Base-by-base conservation (phyloP, 2,329 filamentous ascomycete genomes). In the Aspergillus spinulosporus region DNA sequence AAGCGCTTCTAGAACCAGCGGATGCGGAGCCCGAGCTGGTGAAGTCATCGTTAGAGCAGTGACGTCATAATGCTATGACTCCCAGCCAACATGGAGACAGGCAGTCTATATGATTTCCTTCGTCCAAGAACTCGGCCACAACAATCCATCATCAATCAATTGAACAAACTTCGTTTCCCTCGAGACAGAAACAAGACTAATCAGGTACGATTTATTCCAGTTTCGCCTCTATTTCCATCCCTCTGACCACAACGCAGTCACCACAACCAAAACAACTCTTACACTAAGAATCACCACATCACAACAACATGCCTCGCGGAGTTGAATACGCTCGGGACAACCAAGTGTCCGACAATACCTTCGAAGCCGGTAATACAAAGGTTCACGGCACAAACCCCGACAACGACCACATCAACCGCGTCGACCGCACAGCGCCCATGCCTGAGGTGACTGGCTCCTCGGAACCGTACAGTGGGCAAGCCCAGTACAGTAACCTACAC, bases 321-420 rank as follows among this genome's bases (percentile, higher is more conserved):
- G 71, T 72, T 45, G 69, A 75, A 26, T 76, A 65, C 65, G 72
- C 73, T 61, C 66, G 74, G 62, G 67, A 71, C 50, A 66, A 66
- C 50, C 73, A 73, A 52, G 69, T 45, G 42, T 52, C 67, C 62
- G 72, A 76, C 63, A 76, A 76, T 65, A 58, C 74, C 45, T 69
- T 76, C 37, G 69, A 72, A 26, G 59, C 62, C 48, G 72, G 68
- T 15, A 34, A 64, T 29, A 70, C 59, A 45, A 71, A 72, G 60
- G 66, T 65, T 51, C 74, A 76, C 61, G 74, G 74, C 32, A 64
- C 59, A 31, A 68, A 68, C 54, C 53, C 63, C n/a, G 65, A 64
- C 36, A 51, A 69, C 37, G 63, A 64, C 48, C 65, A 67, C 49
- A 48, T 76, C 32, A 60, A 61, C 59, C 71, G 70, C 50, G 60